phyloP scores from a whole-genome alignment of 805 yeast species.

The Kodamaea jinghongensis region DNA sequence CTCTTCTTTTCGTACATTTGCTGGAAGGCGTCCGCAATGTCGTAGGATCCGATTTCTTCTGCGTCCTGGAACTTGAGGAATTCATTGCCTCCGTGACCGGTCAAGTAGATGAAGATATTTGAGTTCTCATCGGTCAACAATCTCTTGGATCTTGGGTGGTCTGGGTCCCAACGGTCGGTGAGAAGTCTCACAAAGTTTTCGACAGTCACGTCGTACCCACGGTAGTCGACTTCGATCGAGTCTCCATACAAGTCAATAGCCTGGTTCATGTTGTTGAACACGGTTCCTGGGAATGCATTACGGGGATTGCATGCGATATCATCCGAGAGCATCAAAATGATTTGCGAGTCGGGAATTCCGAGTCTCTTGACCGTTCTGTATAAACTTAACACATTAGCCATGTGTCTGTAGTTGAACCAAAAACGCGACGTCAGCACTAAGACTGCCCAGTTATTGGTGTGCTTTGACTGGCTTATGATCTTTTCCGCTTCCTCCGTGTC shows the following conservation, averaged over 20 bases:
- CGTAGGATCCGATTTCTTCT: constrained; percentile 93
- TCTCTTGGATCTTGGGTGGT: constrained; percentile 90
- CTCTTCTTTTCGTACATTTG: constrained; percentile 96
- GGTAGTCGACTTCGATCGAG: constrained; percentile 90
- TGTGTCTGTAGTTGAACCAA: constrained; percentile 98
- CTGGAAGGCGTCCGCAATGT: constrained; percentile 93
- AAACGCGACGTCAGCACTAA: constrained; percentile 92
- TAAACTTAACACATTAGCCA: constrained; percentile 93
- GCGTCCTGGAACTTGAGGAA: constrained; percentile 97
- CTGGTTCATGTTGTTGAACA: constrained; percentile 89
- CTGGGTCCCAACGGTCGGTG: constrained; percentile 94
- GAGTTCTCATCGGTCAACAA: constrained; percentile 90
- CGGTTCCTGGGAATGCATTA: constrained; percentile 93
- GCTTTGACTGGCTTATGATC: constrained; percentile 38
- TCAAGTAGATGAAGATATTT: constrained; percentile 89
- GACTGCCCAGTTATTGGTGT: constrained; percentile 79
- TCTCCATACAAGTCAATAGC: constrained; percentile 93
- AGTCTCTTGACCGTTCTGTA: constrained; percentile 93
- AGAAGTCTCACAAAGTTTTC: constrained; percentile 90
- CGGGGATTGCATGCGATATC: constrained; percentile 97
- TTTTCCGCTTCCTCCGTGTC: constrained; percentile 21
- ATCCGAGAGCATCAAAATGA: constrained; percentile 92
- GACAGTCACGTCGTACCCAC: constrained; percentile 98
- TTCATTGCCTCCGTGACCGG: constrained; percentile 99
- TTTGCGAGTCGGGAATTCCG: constrained; percentile 97